Evolutionary conservation across 192 early-diverging fungal genomes (phyloP).

Genomic region (Rhizoclosmatium sp.): DNA sequence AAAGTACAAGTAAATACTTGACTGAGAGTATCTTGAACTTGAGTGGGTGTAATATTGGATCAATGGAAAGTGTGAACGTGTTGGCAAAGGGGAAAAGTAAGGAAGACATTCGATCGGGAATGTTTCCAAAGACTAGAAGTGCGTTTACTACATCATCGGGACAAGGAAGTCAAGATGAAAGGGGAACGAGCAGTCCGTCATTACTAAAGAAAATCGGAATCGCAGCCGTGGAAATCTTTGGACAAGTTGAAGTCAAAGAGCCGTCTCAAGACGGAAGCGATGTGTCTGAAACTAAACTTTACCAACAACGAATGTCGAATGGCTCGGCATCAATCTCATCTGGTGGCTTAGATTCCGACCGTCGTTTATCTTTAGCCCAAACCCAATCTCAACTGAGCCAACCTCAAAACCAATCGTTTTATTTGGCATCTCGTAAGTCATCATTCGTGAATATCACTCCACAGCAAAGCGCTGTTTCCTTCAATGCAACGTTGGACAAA

Average conservation of each 20-base stretch:
- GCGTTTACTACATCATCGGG: neutral
- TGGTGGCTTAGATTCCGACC: no score
- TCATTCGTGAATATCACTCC: neutral
- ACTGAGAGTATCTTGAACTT: neutral
- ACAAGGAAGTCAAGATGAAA: neutral
- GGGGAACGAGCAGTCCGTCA: neutral
- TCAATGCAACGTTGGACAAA: neutral
- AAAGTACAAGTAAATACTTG: constrained; percentile 3
- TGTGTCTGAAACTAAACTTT: no score
- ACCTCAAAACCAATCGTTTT: neutral
- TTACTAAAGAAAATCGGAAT: no score
- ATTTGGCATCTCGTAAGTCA: neutral
- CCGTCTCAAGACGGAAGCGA: no score
- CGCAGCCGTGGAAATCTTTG: no score
- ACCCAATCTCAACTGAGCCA: neutral
- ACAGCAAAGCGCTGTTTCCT: neutral
- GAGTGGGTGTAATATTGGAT: neutral
- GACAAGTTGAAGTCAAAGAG: no score
- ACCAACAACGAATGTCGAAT: no score
- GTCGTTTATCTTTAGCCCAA: neutral
- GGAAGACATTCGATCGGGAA: neutral
- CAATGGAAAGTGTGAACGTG: neutral
- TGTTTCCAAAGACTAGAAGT: neutral
- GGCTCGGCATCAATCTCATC: neutral
- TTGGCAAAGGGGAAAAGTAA: neutral